Evolutionary conservation across 73 alveolate genomes (phyloP).

Genomic region (Paramecium tetraurelia): DNA sequence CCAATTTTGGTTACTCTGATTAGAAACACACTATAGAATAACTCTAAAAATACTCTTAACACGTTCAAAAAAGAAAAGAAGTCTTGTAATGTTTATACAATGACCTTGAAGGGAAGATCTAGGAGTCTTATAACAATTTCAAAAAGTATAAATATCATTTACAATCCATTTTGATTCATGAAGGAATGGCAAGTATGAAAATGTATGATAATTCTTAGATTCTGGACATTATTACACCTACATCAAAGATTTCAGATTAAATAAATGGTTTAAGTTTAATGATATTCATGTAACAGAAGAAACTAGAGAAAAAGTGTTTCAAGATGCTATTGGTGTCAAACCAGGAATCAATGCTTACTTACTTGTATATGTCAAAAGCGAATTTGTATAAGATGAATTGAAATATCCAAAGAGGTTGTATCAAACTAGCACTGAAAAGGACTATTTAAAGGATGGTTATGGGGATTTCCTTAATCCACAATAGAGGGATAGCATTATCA

Average conservation of each 20-base stretch:
- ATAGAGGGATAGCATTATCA: neutral
- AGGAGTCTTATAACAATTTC: constrained; percentile 53
- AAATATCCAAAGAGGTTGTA: neutral
- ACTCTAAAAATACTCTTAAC: neutral
- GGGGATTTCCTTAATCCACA: neutral
- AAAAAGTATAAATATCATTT: constrained; percentile 66
- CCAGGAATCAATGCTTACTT: constrained; percentile 76
- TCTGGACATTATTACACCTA: constrained; percentile 96
- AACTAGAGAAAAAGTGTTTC: constrained; percentile 67
- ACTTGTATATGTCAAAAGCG: constrained; percentile 72
- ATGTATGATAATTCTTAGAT: constrained; percentile 22
- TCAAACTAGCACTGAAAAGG: neutral
- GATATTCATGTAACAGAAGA: constrained; percentile 75
- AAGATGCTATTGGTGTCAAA: constrained; percentile 78
- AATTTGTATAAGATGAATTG: neutral
- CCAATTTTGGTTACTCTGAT: constrained; percentile 44
- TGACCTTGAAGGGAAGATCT: constrained; percentile 52
- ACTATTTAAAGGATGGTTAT: constrained; percentile 5
- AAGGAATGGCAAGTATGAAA: constrained; percentile 80
- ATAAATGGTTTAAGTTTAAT: constrained; percentile 80
- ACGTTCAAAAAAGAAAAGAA: neutral
- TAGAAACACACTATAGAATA: neutral
- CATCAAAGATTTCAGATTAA: constrained; percentile 78
- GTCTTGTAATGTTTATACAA: constrained; percentile 25
- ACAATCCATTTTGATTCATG: constrained; percentile 87